phyloP scores from a whole-genome alignment of 106 monocot species.

The Dendrobium catenatum region DNA sequence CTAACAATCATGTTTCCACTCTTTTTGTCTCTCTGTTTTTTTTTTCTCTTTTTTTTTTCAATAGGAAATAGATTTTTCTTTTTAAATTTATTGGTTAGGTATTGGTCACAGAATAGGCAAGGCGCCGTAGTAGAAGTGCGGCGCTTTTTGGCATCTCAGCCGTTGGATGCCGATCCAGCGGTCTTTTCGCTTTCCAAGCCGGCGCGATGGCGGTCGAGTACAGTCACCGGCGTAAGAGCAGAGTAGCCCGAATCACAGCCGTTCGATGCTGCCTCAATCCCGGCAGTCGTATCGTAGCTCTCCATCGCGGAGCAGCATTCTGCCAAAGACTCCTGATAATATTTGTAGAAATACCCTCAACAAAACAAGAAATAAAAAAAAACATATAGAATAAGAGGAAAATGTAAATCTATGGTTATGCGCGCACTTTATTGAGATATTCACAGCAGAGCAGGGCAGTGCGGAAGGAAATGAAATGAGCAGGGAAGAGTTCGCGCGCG shows the following conservation, averaged over 20 bases:
- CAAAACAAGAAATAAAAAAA: background rate
- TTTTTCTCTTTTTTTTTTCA: background rate
- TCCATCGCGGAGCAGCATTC: conserved; percentile 10
- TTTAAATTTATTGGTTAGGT: background rate
- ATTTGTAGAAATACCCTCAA: background rate
- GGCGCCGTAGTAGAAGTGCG: background rate
- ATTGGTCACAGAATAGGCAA: background rate
- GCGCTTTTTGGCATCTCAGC: conserved; percentile 11
- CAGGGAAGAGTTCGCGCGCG: conserved; percentile 48
- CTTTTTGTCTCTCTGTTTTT: background rate
- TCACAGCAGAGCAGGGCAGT: conserved; percentile 37
- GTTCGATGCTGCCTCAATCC: background rate
- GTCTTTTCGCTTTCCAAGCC: conserved; percentile 4
- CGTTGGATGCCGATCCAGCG: conserved; percentile 12
- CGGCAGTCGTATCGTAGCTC: background rate
- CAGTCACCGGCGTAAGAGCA: conserved; percentile 9
- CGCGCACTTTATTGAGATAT: conserved; percentile 46
- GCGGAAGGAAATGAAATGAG: conserved; percentile 39
- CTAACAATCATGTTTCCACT: background rate
- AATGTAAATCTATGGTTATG: background rate
- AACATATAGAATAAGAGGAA: background rate
- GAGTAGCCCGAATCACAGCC: conserved; percentile 15
- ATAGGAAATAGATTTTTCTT: background rate
- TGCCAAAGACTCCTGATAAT: conserved; percentile 12
- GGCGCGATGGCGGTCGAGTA: background rate